These are phyloP conservation scores for Lanmaoa rubissima DNA, from an alignment of 768 basidiomycete species.

Conservation along the genomic window DNA sequence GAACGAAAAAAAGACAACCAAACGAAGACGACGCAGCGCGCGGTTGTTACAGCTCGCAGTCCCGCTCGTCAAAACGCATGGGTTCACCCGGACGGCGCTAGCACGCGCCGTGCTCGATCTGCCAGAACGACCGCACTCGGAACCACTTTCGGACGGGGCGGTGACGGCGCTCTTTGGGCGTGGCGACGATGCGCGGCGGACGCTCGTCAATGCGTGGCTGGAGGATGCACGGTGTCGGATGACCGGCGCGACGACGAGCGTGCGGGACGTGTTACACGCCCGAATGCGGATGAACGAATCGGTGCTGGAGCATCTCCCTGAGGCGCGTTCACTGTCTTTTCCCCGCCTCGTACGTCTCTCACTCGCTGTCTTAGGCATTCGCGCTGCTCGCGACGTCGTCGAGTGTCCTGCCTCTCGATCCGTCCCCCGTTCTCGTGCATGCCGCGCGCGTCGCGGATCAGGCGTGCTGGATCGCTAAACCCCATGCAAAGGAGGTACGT, in stretches of 20 bases:
- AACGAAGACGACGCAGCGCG: not conserved
- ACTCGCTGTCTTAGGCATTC: conserved; percentile 54
- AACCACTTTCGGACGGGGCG: conserved; percentile 67
- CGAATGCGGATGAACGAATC: conserved; percentile 67
- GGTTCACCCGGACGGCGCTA: conserved; percentile 72
- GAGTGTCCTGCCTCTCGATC: conserved; percentile 52
- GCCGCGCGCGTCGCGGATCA: conserved; percentile 62
- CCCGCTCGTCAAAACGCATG: conserved; percentile 62
- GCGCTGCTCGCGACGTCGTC: conserved; percentile 60
- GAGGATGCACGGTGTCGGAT: conserved; percentile 61
- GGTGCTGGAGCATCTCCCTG: conserved; percentile 61
- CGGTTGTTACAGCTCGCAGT: conserved; percentile 59
- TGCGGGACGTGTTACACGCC: conserved; percentile 52
- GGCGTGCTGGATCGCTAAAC: conserved; percentile 60
- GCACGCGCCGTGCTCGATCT: conserved; percentile 61
- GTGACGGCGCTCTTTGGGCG: conserved; percentile 72
- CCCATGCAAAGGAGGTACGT: conserved; percentile 57
- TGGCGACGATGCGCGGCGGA: conserved; percentile 62
- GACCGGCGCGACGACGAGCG: conserved; percentile 22
- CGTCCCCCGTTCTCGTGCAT: conserved; percentile 59
- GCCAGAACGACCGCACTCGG: conserved; percentile 43
- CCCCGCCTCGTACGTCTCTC: not conserved
- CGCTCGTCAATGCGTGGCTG: conserved; percentile 72
- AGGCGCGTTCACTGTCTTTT: conserved; percentile 40
- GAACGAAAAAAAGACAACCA: not conserved